Evolutionary conservation across 2,329 filamentous ascomycete species (phyloP).

Genomic region (Cercospora sp.): DNA sequence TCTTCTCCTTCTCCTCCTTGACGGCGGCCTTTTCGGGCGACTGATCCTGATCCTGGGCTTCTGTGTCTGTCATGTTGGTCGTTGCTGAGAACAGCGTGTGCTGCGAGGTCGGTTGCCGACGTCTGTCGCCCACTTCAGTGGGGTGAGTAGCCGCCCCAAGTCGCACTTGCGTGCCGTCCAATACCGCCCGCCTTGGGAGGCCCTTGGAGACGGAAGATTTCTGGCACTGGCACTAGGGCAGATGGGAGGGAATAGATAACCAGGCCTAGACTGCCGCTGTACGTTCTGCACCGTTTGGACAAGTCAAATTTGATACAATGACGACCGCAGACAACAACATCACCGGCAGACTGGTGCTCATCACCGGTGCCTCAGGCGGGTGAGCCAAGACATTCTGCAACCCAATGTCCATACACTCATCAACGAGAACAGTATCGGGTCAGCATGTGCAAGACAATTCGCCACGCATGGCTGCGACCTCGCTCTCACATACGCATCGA

Average conservation of each 20-base stretch:
- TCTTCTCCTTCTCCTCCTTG: constrained; percentile 27
- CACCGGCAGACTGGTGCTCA: constrained; percentile 55
- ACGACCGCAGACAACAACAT: constrained; percentile 40
- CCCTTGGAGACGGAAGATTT: background rate
- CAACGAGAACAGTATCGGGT: constrained; percentile 52
- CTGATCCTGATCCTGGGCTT: background rate
- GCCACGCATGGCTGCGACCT: constrained; percentile 54
- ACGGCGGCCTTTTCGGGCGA: constrained; percentile 13
- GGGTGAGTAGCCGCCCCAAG: constrained; percentile 1
- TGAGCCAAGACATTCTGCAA: background rate
- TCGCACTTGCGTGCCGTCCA: background rate
- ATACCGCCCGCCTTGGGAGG: background rate
- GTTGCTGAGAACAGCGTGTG: background rate
- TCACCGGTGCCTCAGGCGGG: constrained; percentile 60
- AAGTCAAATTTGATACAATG: constrained; percentile 3
- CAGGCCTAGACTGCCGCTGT: background rate
- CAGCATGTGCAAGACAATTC: constrained; percentile 57
- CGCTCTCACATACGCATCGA: constrained; percentile 60
- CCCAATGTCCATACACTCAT: background rate
- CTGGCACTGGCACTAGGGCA: background rate
- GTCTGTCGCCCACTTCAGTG: background rate
- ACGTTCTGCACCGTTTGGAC: background rate
- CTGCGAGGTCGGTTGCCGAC: background rate
- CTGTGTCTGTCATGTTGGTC: constrained; percentile 5
- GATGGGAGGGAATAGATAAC: background rate